These are phyloP conservation scores for Apiospora aurea DNA, from an alignment of 2,329 filamentous ascomycete species.

Conservation along the genomic window DNA sequence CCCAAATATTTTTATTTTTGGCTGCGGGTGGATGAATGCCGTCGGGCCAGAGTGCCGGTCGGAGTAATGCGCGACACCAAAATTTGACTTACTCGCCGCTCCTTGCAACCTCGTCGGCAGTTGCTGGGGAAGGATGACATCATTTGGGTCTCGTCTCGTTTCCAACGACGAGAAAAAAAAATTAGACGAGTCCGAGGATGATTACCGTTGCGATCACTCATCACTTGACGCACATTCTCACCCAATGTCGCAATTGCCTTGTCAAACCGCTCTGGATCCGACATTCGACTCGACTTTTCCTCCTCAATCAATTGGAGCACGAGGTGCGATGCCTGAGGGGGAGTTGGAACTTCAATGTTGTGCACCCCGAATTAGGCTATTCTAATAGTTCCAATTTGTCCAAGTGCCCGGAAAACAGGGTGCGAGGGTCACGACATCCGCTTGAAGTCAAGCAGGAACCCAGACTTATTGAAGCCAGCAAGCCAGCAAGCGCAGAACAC, in stretches of 20 bases:
- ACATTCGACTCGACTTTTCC: not conserved
- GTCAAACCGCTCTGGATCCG: too few species aligned
- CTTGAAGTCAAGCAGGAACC: conserved; percentile 1
- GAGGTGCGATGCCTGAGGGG: not conserved
- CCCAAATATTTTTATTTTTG: not conserved
- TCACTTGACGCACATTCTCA: not conserved
- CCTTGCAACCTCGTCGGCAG: not conserved
- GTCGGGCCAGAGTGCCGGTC: not conserved
- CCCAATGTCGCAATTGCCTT: not conserved
- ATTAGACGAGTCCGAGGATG: not conserved
- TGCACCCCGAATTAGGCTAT: conserved; percentile 5
- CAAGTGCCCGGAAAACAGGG: conserved; percentile 1
- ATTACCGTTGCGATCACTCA: not conserved
- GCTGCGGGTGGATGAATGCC: not conserved
- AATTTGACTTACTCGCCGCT: not conserved
- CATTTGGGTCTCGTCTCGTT: not conserved
- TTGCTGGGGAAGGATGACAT: not conserved
- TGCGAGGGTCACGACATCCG: conserved; percentile 2
- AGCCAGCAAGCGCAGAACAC: not conserved
- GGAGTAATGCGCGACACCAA: not conserved
- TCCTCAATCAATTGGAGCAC: not conserved
- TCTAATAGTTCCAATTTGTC: not conserved
- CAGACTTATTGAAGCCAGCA: not conserved
- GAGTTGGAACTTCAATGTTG: not conserved
- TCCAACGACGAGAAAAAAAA: not conserved